Conservation (phyloP, 257 asterid species). For the Petunia secreta region DNA sequence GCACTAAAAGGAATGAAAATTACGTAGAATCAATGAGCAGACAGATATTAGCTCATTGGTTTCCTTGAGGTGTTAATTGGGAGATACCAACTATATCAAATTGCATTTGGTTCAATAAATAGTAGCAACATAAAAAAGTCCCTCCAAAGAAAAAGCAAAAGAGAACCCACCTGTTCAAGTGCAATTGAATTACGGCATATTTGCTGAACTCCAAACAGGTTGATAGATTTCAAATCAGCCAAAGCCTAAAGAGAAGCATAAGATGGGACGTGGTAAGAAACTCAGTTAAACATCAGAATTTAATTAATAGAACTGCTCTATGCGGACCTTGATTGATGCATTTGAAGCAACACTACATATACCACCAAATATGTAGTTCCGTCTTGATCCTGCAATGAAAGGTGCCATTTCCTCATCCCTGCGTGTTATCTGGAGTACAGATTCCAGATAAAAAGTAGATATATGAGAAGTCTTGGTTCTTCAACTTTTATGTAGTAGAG, state of each 20-base stretch:
- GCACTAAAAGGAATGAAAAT: slow-evolving; percentile 10
- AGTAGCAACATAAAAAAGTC: slow-evolving; percentile 20
- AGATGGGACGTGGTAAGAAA: not conserved
- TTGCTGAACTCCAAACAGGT: slow-evolving; percentile 99
- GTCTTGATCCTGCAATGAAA: slow-evolving; percentile 78
- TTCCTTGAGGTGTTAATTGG: not conserved
- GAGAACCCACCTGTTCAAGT: slow-evolving; percentile 75
- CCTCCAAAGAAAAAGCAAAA: slow-evolving; percentile 18
- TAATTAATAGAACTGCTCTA: slow-evolving; percentile 18
- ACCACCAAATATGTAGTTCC: slow-evolving; percentile 94
- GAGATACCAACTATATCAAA: slow-evolving; percentile 8
- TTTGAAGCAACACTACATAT: slow-evolving; percentile 85
- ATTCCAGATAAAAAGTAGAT: slow-evolving; percentile 23
- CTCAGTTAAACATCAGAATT: slow-evolving; percentile 16
- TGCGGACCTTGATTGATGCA: slow-evolving; percentile 75
- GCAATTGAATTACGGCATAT: slow-evolving; percentile 98
- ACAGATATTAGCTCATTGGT: not conserved
- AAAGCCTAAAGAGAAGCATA: slow-evolving; percentile 59
- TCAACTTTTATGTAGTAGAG: slow-evolving; percentile 1
- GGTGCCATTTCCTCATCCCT: slow-evolving; percentile 98
- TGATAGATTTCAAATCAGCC: slow-evolving; percentile 88
- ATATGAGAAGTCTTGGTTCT: not conserved
- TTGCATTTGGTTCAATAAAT: slow-evolving; percentile 14
- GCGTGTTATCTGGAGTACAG: slow-evolving; percentile 75
- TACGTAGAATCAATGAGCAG: not conserved